Evolutionary conservation across 1,284 basidiomycete species (phyloP).

Genomic region (Apiotrichum porosum): DNA sequence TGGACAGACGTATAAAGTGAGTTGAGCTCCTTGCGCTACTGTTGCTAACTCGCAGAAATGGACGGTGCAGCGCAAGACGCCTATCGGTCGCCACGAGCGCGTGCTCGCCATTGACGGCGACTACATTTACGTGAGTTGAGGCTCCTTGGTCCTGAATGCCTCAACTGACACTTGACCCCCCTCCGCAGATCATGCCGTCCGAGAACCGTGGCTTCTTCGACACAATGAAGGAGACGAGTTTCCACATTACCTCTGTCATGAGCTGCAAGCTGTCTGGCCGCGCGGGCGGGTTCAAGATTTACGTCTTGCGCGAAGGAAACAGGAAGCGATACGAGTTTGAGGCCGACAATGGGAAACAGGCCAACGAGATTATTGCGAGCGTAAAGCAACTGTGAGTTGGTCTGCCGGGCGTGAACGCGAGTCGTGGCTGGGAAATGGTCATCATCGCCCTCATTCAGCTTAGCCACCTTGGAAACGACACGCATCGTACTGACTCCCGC

Average conservation of each 20-base stretch:
- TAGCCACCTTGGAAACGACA: too few relatives aligned
- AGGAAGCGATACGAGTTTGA: slow-evolving; percentile 96
- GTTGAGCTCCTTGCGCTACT: slow-evolving; percentile 15
- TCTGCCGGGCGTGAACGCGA: neutral
- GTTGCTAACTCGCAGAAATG: slow-evolving; percentile 62
- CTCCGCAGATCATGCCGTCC: slow-evolving; percentile 89
- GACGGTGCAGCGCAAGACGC: slow-evolving; percentile 88
- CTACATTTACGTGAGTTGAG: slow-evolving; percentile 88
- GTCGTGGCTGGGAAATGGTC: neutral
- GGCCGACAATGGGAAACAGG: slow-evolving; percentile 76
- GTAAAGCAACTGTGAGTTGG: slow-evolving; percentile 38
- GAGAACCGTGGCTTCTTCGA: slow-evolving; percentile 79
- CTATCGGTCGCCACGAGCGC: slow-evolving; percentile 86
- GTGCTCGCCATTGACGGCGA: slow-evolving; percentile 90
- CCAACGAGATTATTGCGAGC: slow-evolving; percentile 49
- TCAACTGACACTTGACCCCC: slow-evolving; percentile 48
- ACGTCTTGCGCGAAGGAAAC: slow-evolving; percentile 64
- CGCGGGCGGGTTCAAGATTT: slow-evolving; percentile 76
- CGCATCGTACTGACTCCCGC: too few relatives aligned
- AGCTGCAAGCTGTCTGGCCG: slow-evolving; percentile 79
- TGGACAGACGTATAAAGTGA: slow-evolving; percentile 66
- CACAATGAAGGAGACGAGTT: slow-evolving; percentile 81
- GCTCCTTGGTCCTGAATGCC: too few relatives aligned
- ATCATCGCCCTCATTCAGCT: too few relatives aligned
- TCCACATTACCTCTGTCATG: slow-evolving; percentile 82